Percentiles rank a stretch among this genome's conserved stretches.
phyloP scores from a whole-genome alignment of 2,329 filamentous ascomycete genomes.

The Lojkania enalia region DNA sequence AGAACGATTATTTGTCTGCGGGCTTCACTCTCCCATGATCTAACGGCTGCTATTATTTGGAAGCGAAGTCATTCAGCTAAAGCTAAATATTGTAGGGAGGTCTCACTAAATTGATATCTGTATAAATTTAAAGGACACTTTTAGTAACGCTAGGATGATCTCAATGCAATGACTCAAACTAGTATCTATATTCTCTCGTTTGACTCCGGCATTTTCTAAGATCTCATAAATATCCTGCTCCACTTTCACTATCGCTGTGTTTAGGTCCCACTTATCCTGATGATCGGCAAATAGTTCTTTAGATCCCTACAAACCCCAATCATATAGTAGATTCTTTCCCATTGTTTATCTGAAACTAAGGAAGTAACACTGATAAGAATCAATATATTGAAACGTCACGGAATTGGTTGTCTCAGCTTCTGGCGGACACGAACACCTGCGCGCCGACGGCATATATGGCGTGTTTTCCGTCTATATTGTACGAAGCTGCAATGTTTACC shows the following conservation, averaged over 20 bases:
- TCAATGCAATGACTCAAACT: too few relatives aligned
- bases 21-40: too few relatives aligned
- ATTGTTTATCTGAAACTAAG: slow-evolving; percentile 11
- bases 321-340: slow-evolving; percentile 17
- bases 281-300: slow-evolving; percentile 17
- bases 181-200: too few relatives aligned
- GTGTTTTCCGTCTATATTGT: slow-evolving; percentile 9
- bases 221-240: slow-evolving; percentile 25
- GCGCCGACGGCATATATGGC: slow-evolving; percentile 19
- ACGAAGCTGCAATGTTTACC: slow-evolving; percentile 11
- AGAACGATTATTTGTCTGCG: too few relatives aligned
- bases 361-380: slow-evolving; percentile 18
- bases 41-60: too few relatives aligned
- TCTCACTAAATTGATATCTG: too few relatives aligned
- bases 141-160: too few relatives aligned
- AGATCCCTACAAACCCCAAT: slow-evolving; percentile 20
- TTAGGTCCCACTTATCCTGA: slow-evolving; percentile 18
- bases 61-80: too few relatives aligned
- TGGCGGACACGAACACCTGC: slow-evolving; percentile 17
- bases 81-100: too few relatives aligned
- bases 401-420: slow-evolving; percentile 15
- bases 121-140: too few relatives aligned
- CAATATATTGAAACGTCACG: slow-evolving; percentile 13
- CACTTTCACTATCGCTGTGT: slow-evolving; percentile 17
- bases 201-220: slow-evolving; percentile 20